Conservation (phyloP, 371 early-diverging fungal genomes). For the Mortierella sp. region DNA sequence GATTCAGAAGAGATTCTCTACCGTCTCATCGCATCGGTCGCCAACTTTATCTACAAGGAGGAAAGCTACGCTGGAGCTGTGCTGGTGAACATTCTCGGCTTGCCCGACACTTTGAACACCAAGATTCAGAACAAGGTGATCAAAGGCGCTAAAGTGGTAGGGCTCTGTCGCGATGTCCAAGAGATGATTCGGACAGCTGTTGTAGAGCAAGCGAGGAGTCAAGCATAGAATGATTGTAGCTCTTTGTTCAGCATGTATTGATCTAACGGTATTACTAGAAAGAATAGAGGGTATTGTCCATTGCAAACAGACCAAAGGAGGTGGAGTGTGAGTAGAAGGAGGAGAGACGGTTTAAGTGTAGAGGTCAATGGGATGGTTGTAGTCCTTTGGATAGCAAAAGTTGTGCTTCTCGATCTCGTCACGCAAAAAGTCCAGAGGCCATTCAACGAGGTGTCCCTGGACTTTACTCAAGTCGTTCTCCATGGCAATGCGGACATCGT, state of each 20-base stretch:
- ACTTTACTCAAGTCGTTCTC: slow-evolving; percentile 54
- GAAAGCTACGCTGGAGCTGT: slow-evolving; percentile 28
- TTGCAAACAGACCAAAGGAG: neutral
- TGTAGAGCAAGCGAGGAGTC: slow-evolving; percentile 17
- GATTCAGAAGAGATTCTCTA: slow-evolving; percentile 57
- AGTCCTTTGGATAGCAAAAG: slow-evolving; percentile 54
- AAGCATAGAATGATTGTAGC: neutral
- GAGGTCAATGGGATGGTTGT: slow-evolving; percentile 53
- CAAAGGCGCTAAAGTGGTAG: slow-evolving; percentile 23
- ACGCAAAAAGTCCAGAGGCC: slow-evolving; percentile 66
- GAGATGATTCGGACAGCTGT: slow-evolving; percentile 47
- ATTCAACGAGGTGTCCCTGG: slow-evolving; percentile 63
- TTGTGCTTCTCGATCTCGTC: slow-evolving; percentile 57
- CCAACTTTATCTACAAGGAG: slow-evolving; percentile 44
- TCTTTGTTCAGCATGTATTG: neutral
- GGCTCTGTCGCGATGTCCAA: slow-evolving; percentile 62
- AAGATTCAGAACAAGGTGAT: slow-evolving; percentile 31
- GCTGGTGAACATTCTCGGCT: slow-evolving; percentile 34
- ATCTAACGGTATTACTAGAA: neutral
- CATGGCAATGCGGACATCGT: slow-evolving; percentile 36
- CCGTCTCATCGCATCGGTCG: slow-evolving; percentile 42
- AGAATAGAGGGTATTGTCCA: neutral
- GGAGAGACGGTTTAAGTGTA: slow-evolving; percentile 41
- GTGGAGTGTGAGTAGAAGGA: neutral
- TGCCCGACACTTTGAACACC: slow-evolving; percentile 21